A percentile compares a stretch with the other conserved stretches of the same genome.
Conservation (phyloP, 2,329 filamentous ascomycete genomes). For the Scortechinia acanthostroma region DNA sequence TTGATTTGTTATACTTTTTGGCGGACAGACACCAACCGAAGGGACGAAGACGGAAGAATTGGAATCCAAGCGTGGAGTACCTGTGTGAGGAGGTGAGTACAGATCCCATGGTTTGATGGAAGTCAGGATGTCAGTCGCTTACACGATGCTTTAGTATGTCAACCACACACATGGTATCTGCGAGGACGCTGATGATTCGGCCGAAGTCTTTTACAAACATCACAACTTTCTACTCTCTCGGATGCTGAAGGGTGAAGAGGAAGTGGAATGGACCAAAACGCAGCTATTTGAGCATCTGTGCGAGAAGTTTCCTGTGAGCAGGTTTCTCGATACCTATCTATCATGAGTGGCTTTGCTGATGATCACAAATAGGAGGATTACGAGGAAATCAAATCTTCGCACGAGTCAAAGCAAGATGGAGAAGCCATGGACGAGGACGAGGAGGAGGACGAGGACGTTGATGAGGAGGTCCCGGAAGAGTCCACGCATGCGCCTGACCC, state of each 20-base stretch:
- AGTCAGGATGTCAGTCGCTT: not conserved
- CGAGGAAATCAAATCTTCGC: not conserved
- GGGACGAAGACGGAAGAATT: conserved; percentile 17
- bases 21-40: conserved; percentile 43
- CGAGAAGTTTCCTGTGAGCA: conserved; percentile 26
- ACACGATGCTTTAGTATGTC: conserved; percentile 21
- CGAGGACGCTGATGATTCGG: conserved; percentile 32
- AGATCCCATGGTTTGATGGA: not conserved
- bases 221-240: conserved; percentile 31
- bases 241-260: conserved; percentile 33
- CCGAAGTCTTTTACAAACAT: conserved; percentile 32
- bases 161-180: conserved; percentile 27
- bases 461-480: not conserved
- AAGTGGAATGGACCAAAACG: conserved; percentile 30
- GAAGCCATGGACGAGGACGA: not conserved
- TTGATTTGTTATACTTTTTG: conserved; percentile 52
- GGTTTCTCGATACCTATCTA: not conserved
- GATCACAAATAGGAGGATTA: not conserved
- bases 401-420: not conserved
- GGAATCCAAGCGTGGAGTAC: conserved; percentile 23
- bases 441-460: not conserved
- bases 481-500: conserved; percentile 1
- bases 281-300: conserved; percentile 31
- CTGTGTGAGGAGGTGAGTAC: conserved; percentile 26
- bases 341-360: no score